Base-by-base conservation (phyloP, 1,284 basidiomycete species). In the Rhodotorula sp. region DNA sequence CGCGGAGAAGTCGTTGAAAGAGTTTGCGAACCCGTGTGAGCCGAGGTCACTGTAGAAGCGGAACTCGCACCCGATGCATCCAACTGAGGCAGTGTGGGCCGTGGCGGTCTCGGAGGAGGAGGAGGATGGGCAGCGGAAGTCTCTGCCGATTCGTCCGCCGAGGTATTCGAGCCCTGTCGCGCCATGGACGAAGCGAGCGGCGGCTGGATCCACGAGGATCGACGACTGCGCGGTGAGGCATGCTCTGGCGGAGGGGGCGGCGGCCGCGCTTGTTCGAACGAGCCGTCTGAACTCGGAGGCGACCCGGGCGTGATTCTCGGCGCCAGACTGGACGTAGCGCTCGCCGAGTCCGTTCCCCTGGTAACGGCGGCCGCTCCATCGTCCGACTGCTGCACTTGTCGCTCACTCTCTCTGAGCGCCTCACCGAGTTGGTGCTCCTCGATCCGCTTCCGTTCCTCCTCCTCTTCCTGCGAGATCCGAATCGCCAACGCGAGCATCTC, bases 401-500 rank as follows among this genome's bases (percentile, higher is more conserved):
- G 34, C 38, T 72, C 64, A 2, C 60, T 26, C 8, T 62, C n/a
- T 28, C 57, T 49, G 10, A 49, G 38, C 21, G 63, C 67, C 28
- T 72, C 67, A 21, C 60, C 43, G 18, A 62, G 34, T 31, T 62
- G 43, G 43, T 43, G 43, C 50, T 43, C 45, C 58, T 65, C 65
- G 28, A 58, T 7, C 60, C 49, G 57, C 23, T n/a, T 55, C n/a
- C 66, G 38, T 48, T 61, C 69, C 14, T 47, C 26, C 31, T 73
- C 74, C 56, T 75, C 74, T 47, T 73, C 74, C 43, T 71, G 58
- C 38, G 64, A 67, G 43, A 73, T 65, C 54, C 71, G 58, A 28
- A 75, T 75, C 21, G 74, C 74, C 15, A 67, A 54, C 43, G 70
- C 68, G 15, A 75, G 61, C 67, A 73, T 69, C 55, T 73, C 71